Evolutionary conservation across 2,329 filamentous ascomycete genomes (phyloP).

Genomic region (Talaromyces sp.): DNA sequence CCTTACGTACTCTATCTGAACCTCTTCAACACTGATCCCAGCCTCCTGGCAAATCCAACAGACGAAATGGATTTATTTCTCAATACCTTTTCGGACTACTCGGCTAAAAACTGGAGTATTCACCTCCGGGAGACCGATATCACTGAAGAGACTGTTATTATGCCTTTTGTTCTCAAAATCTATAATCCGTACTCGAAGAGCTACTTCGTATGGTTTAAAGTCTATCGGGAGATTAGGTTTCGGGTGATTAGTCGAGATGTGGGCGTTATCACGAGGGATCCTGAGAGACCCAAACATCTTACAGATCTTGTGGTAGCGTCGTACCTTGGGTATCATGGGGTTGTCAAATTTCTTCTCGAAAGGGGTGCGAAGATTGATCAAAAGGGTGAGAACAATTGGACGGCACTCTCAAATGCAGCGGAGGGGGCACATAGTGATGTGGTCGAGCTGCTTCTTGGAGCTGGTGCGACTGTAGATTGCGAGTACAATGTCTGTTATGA

Average conservation of each 20-base stretch:
- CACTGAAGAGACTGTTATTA: not conserved
- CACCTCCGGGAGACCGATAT: conserved; percentile 1
- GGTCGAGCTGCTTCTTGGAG: not conserved
- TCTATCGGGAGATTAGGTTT: not conserved
- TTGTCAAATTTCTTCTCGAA: not conserved
- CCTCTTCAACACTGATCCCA: not conserved
- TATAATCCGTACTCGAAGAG: not conserved
- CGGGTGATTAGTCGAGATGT: too few relatives aligned
- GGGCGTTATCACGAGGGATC: too few relatives aligned
- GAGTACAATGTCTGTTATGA: not conserved
- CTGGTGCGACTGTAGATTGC: not conserved
- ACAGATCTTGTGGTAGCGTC: not conserved
- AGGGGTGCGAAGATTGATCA: not conserved
- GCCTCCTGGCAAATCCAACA: too few relatives aligned
- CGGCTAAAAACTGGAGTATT: not conserved
- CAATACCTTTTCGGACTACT: not conserved
- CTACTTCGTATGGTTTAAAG: not conserved
- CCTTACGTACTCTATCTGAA: not conserved
- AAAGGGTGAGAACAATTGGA: not conserved
- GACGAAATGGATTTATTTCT: too few relatives aligned
- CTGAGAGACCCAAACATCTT: not conserved
- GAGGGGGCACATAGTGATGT: not conserved
- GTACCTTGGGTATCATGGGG: not conserved
- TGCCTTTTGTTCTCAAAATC: not conserved
- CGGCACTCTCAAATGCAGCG: not conserved